Evolutionary conservation across 768 basidiomycete genomes (phyloP).

Genomic region (Mycena vulgaris): DNA sequence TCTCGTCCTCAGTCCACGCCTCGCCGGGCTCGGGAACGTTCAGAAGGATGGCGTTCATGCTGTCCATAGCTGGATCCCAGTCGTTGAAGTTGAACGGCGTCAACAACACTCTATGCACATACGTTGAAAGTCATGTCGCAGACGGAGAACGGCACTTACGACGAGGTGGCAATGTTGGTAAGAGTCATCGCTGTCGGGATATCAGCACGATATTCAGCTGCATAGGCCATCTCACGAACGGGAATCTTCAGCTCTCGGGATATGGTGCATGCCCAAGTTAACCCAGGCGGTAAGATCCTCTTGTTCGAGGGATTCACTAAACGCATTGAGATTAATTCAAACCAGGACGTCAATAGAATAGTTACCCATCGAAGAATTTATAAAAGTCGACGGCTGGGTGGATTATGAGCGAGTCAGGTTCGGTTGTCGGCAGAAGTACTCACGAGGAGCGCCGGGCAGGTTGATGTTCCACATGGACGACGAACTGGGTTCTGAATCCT

Average conservation of each 20-base stretch:
- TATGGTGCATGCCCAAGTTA: constrained; percentile 78
- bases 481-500: constrained; percentile 74
- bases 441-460: constrained; percentile 65
- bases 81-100: constrained; percentile 79
- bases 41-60: constrained; percentile 66
- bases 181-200: constrained; percentile 61
- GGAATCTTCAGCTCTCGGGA: constrained; percentile 76
- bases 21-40: constrained; percentile 57
- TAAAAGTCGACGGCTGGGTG: constrained; percentile 66
- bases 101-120: constrained; percentile 62
- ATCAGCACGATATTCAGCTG: not conserved
- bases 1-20: constrained; percentile 63
- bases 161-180: constrained; percentile 69
- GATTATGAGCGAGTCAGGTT: not conserved
- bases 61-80: constrained; percentile 72
- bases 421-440: not conserved
- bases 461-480: constrained; percentile 77
- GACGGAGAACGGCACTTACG: constrained; percentile 49
- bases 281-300: constrained; percentile 79
- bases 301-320: constrained; percentile 69
- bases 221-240: constrained; percentile 38
- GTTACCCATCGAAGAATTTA: constrained; percentile 37
- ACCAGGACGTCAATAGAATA: not conserved
- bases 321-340: not conserved
- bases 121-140: not conserved